These are phyloP conservation scores for Tieghemostelium lacteum DNA, from an alignment of 78 protist genomes.

Conservation along the genomic window DNA sequence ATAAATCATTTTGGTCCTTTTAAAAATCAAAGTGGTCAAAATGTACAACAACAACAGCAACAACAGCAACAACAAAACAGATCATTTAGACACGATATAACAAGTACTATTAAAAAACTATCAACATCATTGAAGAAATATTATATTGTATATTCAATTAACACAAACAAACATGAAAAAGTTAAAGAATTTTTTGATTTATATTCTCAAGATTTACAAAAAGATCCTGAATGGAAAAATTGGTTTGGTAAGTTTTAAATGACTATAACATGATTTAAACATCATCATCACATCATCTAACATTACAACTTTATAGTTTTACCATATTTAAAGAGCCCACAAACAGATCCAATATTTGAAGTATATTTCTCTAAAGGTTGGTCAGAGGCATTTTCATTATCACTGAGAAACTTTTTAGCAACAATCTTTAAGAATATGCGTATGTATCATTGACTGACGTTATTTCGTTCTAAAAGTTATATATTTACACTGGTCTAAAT, in stretches of 20 bases:
- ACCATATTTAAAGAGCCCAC: slow-evolving; percentile 79
- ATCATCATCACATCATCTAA: not conserved
- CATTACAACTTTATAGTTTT: slow-evolving; percentile 15
- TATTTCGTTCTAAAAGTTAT: not conserved
- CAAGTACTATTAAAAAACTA: slow-evolving; percentile 42
- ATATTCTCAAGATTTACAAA: slow-evolving; percentile 43
- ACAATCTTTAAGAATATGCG: slow-evolving; percentile 79
- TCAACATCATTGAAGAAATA: slow-evolving; percentile 52
- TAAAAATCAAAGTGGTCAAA: not conserved
- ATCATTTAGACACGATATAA: slow-evolving; percentile 21
- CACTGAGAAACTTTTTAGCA: slow-evolving; percentile 76
- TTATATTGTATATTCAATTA: slow-evolving; percentile 57
- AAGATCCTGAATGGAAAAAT: slow-evolving; percentile 82
- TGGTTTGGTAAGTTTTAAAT: slow-evolving; percentile 81
- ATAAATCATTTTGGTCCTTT: slow-evolving; percentile 12
- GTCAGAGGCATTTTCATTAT: slow-evolving; percentile 79
- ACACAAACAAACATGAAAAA: slow-evolving; percentile 51
- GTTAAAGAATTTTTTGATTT: slow-evolving; percentile 82
- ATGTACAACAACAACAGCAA: not conserved
- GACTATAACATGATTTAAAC: not conserved
- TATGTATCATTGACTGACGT: not conserved
- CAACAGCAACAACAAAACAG: not conserved
- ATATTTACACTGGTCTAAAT: not conserved
- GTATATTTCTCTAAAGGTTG: slow-evolving; percentile 73
- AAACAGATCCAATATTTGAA: slow-evolving; percentile 73